Evolutionary conservation across 345 rosid genomes (phyloP).

Genomic region (Salix caprea): DNA sequence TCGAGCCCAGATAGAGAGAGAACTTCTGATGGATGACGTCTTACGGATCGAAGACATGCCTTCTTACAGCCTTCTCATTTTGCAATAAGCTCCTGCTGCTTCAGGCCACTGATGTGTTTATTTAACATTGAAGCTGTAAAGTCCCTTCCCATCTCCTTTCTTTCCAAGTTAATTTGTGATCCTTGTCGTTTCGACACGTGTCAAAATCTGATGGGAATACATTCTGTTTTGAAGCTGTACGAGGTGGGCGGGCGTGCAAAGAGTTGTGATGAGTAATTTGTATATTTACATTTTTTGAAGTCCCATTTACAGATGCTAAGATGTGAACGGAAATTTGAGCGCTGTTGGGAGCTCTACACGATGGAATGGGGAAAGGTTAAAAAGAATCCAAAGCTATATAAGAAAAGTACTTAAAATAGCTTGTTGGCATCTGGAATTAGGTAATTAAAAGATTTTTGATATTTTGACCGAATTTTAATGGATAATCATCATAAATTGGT

Average conservation of each 20-base stretch:
- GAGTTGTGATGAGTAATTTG: not conserved
- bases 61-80: conserved; percentile 66
- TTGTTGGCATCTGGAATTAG: conserved; percentile 40
- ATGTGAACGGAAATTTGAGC: not conserved
- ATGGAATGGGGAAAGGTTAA: not conserved
- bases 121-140: not conserved
- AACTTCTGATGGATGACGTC: conserved; percentile 79
- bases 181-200: not conserved
- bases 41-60: conserved; percentile 84
- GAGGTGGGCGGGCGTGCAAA: not conserved
- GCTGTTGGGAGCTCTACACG: not conserved
- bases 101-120: not conserved
- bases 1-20: conserved; percentile 67
- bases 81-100: conserved; percentile 1
- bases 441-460: too few relatives aligned
- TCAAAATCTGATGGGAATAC: not conserved
- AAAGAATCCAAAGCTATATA: too few relatives aligned
- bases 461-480: too few relatives aligned
- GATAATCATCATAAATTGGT: too few relatives aligned
- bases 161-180: not conserved
- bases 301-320: not conserved
- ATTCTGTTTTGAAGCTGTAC: not conserved
- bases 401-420: too few relatives aligned
- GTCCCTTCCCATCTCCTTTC: not conserved
- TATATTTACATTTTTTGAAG: not conserved